Conservation (phyloP, 176 grass and related monocot species). For the Urochloa ruziziensis region DNA sequence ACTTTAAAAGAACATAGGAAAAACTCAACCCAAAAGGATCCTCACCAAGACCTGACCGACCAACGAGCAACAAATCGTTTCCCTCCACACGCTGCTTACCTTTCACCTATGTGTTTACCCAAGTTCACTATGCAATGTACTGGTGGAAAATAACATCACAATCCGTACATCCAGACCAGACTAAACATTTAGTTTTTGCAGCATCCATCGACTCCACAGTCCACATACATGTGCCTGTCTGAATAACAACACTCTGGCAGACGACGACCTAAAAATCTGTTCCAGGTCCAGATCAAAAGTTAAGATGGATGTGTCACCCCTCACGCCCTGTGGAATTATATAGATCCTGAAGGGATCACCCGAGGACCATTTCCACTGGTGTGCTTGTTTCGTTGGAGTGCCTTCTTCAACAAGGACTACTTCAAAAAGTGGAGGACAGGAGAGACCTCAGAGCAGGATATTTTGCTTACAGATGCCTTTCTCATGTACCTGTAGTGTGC, state of each 20-base stretch:
- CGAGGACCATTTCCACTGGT: constrained; percentile 49
- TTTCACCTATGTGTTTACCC: too few relatives aligned
- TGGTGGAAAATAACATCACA: neutral
- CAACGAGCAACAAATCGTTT: too few relatives aligned
- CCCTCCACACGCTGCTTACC: too few relatives aligned
- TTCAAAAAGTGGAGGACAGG: constrained; percentile 62
- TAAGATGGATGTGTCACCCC: neutral
- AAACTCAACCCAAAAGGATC: too few relatives aligned
- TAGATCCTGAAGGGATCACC: constrained; percentile 38
- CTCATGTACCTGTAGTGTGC: neutral
- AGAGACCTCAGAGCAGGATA: constrained; percentile 25
- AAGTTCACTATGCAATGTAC: too few relatives aligned
- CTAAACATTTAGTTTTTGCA: neutral
- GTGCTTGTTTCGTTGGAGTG: constrained; percentile 38
- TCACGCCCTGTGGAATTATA: constrained; percentile 38
- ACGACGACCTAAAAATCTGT: neutral
- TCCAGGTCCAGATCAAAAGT: neutral
- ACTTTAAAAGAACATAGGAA: too few relatives aligned
- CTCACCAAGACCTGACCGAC: too few relatives aligned
- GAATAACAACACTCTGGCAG: neutral
- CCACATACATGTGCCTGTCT: neutral
- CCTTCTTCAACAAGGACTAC: constrained; percentile 49
- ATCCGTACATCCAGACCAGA: neutral
- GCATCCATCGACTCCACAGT: too few relatives aligned
- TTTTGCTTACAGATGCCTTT: constrained; percentile 48